Evolutionary conservation across 768 basidiomycete genomes (phyloP), one percentile per base, ranked within the genome.

Genomic region (Leccinum olivaceopallidum): DNA sequence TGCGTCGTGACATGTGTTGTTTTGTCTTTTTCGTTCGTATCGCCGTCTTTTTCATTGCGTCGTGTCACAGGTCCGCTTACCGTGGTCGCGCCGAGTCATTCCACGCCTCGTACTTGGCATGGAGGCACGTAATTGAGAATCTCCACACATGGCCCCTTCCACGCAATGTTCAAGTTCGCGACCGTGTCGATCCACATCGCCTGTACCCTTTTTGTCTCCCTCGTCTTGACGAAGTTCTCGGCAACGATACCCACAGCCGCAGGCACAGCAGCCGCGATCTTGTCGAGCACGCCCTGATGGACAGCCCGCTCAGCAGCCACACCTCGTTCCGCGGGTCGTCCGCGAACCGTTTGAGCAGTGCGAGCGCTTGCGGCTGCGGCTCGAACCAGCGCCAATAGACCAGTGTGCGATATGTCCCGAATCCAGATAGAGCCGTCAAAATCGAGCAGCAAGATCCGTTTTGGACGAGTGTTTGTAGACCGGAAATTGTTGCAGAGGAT

Each of bases 101-200:
- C 32, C 32, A 34, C 32, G 12, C 32, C 42, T 42, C 14, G 42
- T 24, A 30, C 1, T 7, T 1, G 4, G 13, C 39, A 12, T n/a
- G 56, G 51, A 82, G 89, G 54, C 61, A 94, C 92, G 69, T 94
- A 95, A 67, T 87, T 81, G 71, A 95, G 73, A 55, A 94, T 93
- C 75, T 94, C 93, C 57, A 91, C 71, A 72, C 91, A 94, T 0
- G 88, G 77, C 5, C 75, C 78, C 76, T 92, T 94, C 93, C 93
- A 94, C 1, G 85, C 84, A 69, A 92, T 72, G 71, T 93, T 90
- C 65, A 88, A 81, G 67, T 88, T 89, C 0, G 85, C 77, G 5
- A 94, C 89, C 85, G 92, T 89, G 65, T 85, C 89, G 61, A 91
- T 81, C 94, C 94, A 95, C 47, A 24, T 63, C 4, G 53, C 82